Evolutionary conservation across 1,139 yeast genomes (phyloP).

Genomic region (Petasospora rhodanensis): DNA sequence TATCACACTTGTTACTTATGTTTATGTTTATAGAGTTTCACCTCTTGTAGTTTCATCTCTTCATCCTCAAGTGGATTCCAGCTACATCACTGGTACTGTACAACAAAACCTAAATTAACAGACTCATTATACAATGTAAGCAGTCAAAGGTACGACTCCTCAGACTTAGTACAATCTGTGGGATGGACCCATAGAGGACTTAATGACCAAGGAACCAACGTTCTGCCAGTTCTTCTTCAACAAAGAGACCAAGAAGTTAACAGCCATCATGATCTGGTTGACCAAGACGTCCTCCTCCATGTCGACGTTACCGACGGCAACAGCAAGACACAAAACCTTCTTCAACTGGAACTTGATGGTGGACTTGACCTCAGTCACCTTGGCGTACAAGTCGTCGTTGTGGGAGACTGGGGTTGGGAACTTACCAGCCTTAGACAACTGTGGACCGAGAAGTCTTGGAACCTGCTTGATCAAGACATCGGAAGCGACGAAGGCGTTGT

Average conservation of each 20-base stretch:
- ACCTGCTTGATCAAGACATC: constrained; percentile 99
- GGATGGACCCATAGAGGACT: constrained; percentile 99
- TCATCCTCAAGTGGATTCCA: too few species aligned
- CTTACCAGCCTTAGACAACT: constrained; percentile 99
- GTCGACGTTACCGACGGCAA: constrained; percentile 97
- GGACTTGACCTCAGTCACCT: constrained; percentile 96
- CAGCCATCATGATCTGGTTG: constrained; percentile 97
- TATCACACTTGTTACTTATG: too few species aligned
- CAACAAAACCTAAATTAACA: constrained; percentile 3
- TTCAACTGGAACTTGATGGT: constrained; percentile 99
- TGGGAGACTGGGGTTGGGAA: constrained; percentile 99
- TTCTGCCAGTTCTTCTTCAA: constrained; percentile 99
- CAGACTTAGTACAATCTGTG: constrained; percentile 90
- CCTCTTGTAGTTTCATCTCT: too few species aligned
- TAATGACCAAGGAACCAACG: constrained; percentile 98
- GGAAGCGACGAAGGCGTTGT: constrained; percentile 99
- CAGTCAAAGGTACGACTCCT: not conserved
- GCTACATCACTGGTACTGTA: not conserved
- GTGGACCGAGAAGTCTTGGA: constrained; percentile 99
- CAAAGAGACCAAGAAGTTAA: constrained; percentile 98
- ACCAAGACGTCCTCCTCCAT: constrained; percentile 97
- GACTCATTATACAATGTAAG: constrained; percentile 1
- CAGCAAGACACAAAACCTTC: constrained; percentile 92
- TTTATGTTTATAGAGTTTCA: too few species aligned
- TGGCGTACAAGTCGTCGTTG: constrained; percentile 94